Conservation (phyloP, 257 asterid genomes). For the Nemophila menziesii region DNA sequence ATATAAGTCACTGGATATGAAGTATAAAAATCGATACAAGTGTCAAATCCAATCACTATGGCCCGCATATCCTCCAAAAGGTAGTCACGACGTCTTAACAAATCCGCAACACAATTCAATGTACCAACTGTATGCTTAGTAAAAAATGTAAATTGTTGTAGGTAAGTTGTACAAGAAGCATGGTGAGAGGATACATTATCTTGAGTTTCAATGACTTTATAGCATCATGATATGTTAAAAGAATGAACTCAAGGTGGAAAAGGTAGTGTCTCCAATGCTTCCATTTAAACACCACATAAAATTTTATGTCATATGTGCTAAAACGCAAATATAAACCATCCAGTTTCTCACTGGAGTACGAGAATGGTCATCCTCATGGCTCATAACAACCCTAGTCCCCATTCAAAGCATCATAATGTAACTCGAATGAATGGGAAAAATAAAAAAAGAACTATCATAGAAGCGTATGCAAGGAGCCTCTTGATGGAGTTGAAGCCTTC, state of each 20-base stretch:
- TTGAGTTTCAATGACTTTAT: too few relatives aligned
- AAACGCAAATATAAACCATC: too few relatives aligned
- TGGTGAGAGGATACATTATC: too few relatives aligned
- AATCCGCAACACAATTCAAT: background rate
- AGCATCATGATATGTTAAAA: too few relatives aligned
- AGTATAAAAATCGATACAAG: background rate
- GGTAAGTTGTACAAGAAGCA: background rate
- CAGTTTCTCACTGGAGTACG: too few relatives aligned
- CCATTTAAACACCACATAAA: too few relatives aligned
- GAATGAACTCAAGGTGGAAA: too few relatives aligned
- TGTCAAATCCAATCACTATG: background rate
- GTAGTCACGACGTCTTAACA: background rate
- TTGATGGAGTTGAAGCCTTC: too few relatives aligned
- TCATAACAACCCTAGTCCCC: slow-evolving; percentile 1
- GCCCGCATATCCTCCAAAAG: background rate
- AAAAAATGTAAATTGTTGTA: background rate
- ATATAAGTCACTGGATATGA: background rate
- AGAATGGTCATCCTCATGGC: too few relatives aligned
- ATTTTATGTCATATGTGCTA: too few relatives aligned
- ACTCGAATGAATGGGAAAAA: background rate
- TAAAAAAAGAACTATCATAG: background rate
- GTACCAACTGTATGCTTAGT: background rate
- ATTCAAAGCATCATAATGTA: slow-evolving; percentile 6
- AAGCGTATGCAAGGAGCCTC: background rate
- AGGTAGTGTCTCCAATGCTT: too few relatives aligned